Base-by-base conservation (phyloP, 306 rosid genomes). In the Inga leiocalycina region DNA sequence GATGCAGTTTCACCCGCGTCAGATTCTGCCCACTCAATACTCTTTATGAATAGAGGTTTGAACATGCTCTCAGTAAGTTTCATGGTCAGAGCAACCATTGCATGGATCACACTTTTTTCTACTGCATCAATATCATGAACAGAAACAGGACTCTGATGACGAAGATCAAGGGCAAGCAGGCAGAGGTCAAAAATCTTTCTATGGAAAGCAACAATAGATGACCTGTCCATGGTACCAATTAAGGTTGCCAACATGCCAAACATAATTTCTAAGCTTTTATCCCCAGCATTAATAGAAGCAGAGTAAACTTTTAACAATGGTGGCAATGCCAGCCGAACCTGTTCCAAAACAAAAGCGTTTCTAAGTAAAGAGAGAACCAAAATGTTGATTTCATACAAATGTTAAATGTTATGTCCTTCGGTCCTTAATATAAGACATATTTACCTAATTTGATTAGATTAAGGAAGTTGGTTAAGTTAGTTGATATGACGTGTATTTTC, bases 61-160 rank as follows among this genome's bases (percentile, higher is more conserved):
- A 95, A 95, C 98, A 91, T 86, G 80, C 89, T 92, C 90, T 95
- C 99, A 0, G 97, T 95, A 49, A 95, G 98, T 86, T 93, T 93
- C 92, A 91, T 84, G 20, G 98, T 90, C 66, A 95, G 90, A 77
- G 88, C 45, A 83, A 87, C 76, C 78, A 92, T 51, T 76, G 99
- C 88, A 84, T 80, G 82, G 76, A 83, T 77, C 80, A 93, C 94
- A 85, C 79, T 85, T 48, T 84, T 86, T 84, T 93, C 99, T 5
- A 90, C 96, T 83, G 81, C 81, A 86, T 89, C 91, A 81, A 95
- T 84, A 68, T 86, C 85, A 62, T 82, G 84, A 79, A 95, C 79
- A 2, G 98, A 93, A 83, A 22, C 80, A 41, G 92, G 96, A 79
- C 84, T 85, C 81, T 87, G 91, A 70, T 81, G 83, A 48, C 98